phyloP scores from a whole-genome alignment of 2,329 filamentous ascomycete genomes.

The Fusarium mangiferae region DNA sequence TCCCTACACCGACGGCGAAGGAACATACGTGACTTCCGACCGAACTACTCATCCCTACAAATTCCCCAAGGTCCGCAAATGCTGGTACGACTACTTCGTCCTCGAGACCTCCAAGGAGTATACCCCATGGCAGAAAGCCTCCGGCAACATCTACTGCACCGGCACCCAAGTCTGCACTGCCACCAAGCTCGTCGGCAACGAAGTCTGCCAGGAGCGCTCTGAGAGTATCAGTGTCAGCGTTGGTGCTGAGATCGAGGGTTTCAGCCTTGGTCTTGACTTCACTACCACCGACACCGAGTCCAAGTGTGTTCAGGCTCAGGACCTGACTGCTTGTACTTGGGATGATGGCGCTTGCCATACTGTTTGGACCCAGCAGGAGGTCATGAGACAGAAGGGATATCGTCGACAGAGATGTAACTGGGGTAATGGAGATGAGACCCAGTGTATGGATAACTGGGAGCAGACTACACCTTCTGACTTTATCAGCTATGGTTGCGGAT shows the following conservation, averaged over 20 bases:
- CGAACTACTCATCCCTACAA: conserved; percentile 7
- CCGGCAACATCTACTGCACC: conserved; percentile 11
- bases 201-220: conserved; percentile 8
- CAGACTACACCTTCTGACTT: conserved; percentile 10
- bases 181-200: neutral
- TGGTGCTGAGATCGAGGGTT: neutral
- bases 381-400: conserved; percentile 3
- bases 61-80: conserved; percentile 9
- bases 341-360: conserved; percentile 8
- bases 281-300: neutral
- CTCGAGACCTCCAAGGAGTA: conserved; percentile 1
- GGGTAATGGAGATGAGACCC: conserved; percentile 1
- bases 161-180: neutral
- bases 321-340: conserved; percentile 4
- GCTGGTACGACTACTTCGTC: conserved; percentile 16
- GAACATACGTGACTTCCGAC: conserved; percentile 10
- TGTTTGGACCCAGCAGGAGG: conserved; percentile 16
- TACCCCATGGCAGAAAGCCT: conserved; percentile 10
- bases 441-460: conserved; percentile 12
- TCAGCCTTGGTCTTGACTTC: neutral
- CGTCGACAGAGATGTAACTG: neutral
- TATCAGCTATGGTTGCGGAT: conserved; percentile 1
- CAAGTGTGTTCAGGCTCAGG: neutral
- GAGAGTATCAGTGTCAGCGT: neutral
- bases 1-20: neutral